Base-by-base conservation (phyloP, 2,329 filamentous ascomycete genomes). In the Penicillium occitanis region DNA sequence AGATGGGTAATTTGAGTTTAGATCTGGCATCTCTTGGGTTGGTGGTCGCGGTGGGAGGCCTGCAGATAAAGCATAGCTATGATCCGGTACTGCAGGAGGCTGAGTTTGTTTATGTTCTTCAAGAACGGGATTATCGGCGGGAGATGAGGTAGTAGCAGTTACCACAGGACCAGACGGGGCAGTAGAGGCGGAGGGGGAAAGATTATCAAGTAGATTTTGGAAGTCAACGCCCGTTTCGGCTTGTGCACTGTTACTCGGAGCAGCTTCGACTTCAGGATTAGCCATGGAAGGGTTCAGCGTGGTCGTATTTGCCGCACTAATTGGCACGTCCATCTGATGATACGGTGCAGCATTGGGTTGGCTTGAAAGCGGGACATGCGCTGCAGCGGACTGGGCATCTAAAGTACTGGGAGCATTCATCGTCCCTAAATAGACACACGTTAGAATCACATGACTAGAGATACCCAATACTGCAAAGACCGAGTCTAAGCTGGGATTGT, bases 171-270 rank as follows among this genome's bases (percentile, higher is more conserved):
- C 69, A 66, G 71, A 70, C 35, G 71, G 70, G 68, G 72, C 72
- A 63, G 71, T 69, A 46, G 73, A 69, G 51, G 71, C 69, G 35
- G 75, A 76, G 57, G 77, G 75, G 67, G 80, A 77, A 44, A 83
- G 76, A 71, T 81, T 83, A 75, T 83, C 80, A 71, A 83, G 77
- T 65, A 83, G 72, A 65, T 76, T 80, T 72, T 83, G 81, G 70
- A 81, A 81, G 71, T 82, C 79, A 72, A 83, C 78, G 67, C 79
- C 81, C 64, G 73, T 74, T 68, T 78, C 74, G 66, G 69, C 69
- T 66, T 68, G 66, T 53, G 40, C 59, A 50, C 55, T 64, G 25
- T 53, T 55, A 60, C 68, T 68, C 62, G 69, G 48, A 11, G 67
- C 69, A 53, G 58, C 69, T 68, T 72, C 66, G 30, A 48, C 30